These are phyloP conservation scores for Myxozyma mucilagina DNA, from an alignment of 805 yeast species.

Conservation along the genomic window DNA sequence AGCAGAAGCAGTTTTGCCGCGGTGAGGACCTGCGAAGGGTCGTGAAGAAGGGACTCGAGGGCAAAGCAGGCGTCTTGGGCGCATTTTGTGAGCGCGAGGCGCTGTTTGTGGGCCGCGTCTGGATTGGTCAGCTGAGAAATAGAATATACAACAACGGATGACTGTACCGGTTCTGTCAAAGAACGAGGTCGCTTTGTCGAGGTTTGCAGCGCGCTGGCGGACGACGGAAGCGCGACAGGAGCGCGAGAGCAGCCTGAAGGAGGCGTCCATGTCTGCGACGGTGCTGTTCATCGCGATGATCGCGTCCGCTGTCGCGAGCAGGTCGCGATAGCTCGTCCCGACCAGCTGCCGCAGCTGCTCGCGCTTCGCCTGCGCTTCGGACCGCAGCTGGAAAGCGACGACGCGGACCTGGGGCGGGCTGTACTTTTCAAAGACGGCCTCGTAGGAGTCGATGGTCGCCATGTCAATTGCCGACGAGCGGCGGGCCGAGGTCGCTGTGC, in stretches of 20 bases:
- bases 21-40: slow-evolving; percentile 8
- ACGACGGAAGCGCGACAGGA: slow-evolving; percentile 16
- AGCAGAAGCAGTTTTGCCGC: slow-evolving; percentile 13
- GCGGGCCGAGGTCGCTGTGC: not conserved
- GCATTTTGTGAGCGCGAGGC: slow-evolving; percentile 9
- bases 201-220: slow-evolving; percentile 4
- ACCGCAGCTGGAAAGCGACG: slow-evolving; percentile 21
- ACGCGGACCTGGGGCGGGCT: slow-evolving; percentile 29
- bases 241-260: slow-evolving; percentile 13
- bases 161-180: slow-evolving; percentile 10
- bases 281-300: slow-evolving; percentile 25
- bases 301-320: slow-evolving; percentile 27
- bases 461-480: slow-evolving; percentile 1
- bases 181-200: not conserved
- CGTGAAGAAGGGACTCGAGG: slow-evolving; percentile 14
- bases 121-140: not conserved
- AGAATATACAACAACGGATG: not conserved
- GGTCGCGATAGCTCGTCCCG: slow-evolving; percentile 31
- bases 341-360: slow-evolving; percentile 28
- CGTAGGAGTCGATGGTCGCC: slow-evolving; percentile 22
- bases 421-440: slow-evolving; percentile 23
- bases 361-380: slow-evolving; percentile 25
- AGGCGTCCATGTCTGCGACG: slow-evolving; percentile 14
- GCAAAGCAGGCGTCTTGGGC: slow-evolving; percentile 17
- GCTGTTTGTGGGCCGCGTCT: slow-evolving; percentile 8